Base-by-base conservation (phyloP, 371 early-diverging fungal species). In the Vittaforma corneae region DNA sequence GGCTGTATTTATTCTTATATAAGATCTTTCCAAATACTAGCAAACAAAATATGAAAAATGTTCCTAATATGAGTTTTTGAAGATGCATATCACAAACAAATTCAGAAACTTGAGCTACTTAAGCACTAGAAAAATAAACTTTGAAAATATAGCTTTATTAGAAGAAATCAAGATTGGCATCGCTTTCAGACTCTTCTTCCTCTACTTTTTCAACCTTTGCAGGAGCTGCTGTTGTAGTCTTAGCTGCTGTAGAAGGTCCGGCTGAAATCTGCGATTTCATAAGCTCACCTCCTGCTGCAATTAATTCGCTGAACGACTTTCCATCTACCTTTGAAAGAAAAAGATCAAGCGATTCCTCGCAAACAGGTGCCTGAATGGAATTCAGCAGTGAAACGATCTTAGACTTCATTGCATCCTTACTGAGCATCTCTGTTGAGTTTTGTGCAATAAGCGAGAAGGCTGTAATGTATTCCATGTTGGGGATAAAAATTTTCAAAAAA, bases 401-500 rank as follows among this genome's bases (percentile, higher is more conserved):
- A 4, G 26, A 32, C 20, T 30, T 51, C 26, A 52, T 52, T 34
- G 44, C 50, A 11, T 67, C 51, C 18, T n/a, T n/a, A n/a, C n/a
- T n/a, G n/a, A n/a, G n/a, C n/a, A n/a, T n/a, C n/a, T n/a, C n/a
- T n/a, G 14, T 60, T 50, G 56, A 63, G 30, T 53, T 52, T 26
- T 44, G 26, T 20, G 32, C 29, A 20, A 59, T 33, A 32, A 72
- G 38, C 18, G 61, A 46, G 33, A 46, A 64, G 46, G 64, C 63
- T 57, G 67, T 51, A 22, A 72, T 47, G 24, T 62, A 57, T 59
- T 72, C 65, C 72, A 67, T 72, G n/a, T 37, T 34, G 61, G 56
- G 68, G 61, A 34, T 40, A 48, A 68, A 68, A 55, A 46, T 60
- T 62, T 62, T 60, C 18, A 57, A 62, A 34, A 62, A 67, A 56